Percentiles rank a stretch among this genome's conserved stretches.
Evolutionary conservation across 495 filamentous ascomycete genomes (phyloP).

Genomic region (Talaromyces liani): DNA sequence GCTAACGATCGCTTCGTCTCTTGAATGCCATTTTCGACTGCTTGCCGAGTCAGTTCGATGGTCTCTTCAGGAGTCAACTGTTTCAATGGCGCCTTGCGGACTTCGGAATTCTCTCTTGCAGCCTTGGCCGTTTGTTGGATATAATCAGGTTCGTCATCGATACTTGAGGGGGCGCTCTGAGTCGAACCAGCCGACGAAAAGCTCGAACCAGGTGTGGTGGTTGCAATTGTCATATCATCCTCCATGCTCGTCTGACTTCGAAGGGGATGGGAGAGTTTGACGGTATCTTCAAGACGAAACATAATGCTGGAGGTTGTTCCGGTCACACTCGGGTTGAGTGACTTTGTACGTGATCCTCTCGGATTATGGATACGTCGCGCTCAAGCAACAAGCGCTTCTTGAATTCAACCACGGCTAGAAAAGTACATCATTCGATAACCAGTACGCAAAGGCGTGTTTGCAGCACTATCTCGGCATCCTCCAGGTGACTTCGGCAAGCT

Average conservation of each 20-base stretch:
- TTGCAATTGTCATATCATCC: slow-evolving; percentile 12
- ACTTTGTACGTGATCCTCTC: background rate
- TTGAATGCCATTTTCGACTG: slow-evolving; percentile 59
- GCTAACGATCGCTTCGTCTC: slow-evolving; percentile 62
- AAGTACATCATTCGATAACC: slow-evolving; percentile 2
- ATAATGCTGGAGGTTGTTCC: slow-evolving; percentile 14
- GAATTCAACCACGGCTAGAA: background rate
- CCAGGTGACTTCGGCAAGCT: background rate
- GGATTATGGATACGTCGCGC: background rate
- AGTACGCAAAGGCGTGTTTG: slow-evolving; percentile 1
- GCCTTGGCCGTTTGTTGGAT: slow-evolving; percentile 13
- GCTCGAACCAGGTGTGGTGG: slow-evolving; percentile 6
- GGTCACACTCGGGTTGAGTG: no score
- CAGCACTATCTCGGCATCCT: background rate
- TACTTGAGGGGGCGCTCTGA: slow-evolving; percentile 17
- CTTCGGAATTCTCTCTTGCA: slow-evolving; percentile 8
- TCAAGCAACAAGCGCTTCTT: background rate
- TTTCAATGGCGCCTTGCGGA: slow-evolving; percentile 12
- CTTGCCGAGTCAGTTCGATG: slow-evolving; percentile 51
- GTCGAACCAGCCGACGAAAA: slow-evolving; percentile 6
- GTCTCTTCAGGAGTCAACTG: slow-evolving; percentile 36
- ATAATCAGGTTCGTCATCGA: slow-evolving; percentile 24
- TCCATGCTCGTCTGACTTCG: slow-evolving; percentile 28
- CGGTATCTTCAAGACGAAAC: slow-evolving; percentile 32
- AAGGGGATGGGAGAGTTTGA: slow-evolving; percentile 27